Evolutionary conservation across 306 rosid species (phyloP), one percentile per base, ranked within the genome.

Genomic region (Hippophae rhamnoides): DNA sequence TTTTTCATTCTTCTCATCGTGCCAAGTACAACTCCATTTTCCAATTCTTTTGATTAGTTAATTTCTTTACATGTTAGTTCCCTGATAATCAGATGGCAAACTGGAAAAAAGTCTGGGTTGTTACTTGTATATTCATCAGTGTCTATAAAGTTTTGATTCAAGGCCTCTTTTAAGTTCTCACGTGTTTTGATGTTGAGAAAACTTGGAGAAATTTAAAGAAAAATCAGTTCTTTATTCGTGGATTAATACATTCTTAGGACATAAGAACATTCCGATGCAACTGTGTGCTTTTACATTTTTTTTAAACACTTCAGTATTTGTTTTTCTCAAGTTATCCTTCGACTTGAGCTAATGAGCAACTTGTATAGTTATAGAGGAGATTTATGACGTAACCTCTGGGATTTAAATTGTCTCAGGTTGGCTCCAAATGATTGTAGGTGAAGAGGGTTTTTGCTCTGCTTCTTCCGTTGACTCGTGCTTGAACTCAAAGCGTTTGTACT

Each of bases 381-480:
- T 10, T 58, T 14, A 42, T 26, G 50, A 13, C 26, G 67, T 38
- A 43, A 63, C 41, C 38, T 73, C 47, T 59, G 57, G 25, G 57
- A 47, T 66, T 27, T 7, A 7, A 9, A 10, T 26, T 62, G 53
- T 78, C 67, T 65, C 84, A 92, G 96, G 81, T 27, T 73, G 83
- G 62, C 62, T 81, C 54, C 56, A 66, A 23, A 54, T 74, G 72
- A 80, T 75, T 0, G 76, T 60, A 43, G 46, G 72, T 40, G 77
- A 72, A 23, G 82, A 82, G 53, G 95, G 88, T 50, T 72, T 85
- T 77, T 92, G 99, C 79, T 83, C 93, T 72, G 80, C 82, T 47
- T 74, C 89, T 58, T 80, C 96, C 5, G 27, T 64, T 12, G 47
- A 66, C 60, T 53, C 58, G 10, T 78, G 62, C 67, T 65, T 72